These are phyloP conservation scores for Nicotiana noctiflora DNA, from an alignment of 257 asterid genomes.

Conservation along the genomic window DNA sequence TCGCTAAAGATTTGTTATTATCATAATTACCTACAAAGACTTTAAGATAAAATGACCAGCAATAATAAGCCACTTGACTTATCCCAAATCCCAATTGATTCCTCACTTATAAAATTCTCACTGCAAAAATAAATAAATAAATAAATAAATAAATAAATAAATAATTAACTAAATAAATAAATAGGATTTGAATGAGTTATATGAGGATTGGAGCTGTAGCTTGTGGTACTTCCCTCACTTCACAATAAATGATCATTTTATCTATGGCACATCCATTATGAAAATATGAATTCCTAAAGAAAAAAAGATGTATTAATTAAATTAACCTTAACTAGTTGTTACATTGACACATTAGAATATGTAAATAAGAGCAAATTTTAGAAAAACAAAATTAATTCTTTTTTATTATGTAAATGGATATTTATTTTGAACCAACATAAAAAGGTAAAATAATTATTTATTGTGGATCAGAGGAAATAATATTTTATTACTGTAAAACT, in stretches of 20 bases:
- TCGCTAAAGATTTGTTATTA: neutral
- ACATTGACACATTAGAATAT: too few relatives aligned
- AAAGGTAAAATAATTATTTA: too few relatives aligned
- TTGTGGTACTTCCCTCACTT: neutral
- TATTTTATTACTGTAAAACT: neutral
- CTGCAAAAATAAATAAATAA: neutral
- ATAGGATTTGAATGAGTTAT: neutral
- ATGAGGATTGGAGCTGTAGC: neutral
- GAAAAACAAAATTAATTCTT: too few relatives aligned
- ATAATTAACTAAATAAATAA: neutral
- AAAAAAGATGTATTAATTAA: too few relatives aligned
- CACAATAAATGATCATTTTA: too few relatives aligned
- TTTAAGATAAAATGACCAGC: neutral
- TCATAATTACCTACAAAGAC: slow-evolving; percentile 3
- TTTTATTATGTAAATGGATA: too few relatives aligned
- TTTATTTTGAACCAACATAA: too few relatives aligned
- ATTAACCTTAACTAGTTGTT: too few relatives aligned
- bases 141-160: neutral
- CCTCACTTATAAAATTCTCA: neutral
- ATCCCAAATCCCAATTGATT: neutral
- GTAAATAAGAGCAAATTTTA: too few relatives aligned
- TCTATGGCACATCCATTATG: too few relatives aligned
- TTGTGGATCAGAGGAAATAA: neutral
- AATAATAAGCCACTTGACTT: neutral
- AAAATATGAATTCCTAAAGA: too few relatives aligned